Conservation (phyloP, 768 basidiomycete species). For the Rickenella mellea region DNA sequence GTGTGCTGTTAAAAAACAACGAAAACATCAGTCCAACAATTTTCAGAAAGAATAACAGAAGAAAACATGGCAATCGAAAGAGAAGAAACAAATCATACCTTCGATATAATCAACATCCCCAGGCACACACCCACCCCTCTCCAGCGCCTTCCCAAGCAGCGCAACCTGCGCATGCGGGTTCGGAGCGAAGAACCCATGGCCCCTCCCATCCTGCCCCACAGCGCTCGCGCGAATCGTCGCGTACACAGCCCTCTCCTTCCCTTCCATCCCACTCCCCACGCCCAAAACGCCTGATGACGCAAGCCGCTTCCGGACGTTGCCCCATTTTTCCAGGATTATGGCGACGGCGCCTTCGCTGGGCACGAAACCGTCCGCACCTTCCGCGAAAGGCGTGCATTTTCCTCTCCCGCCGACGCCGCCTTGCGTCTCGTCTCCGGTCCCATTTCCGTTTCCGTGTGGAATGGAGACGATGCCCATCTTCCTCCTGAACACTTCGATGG, state of each 20-base stretch:
- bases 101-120: background rate
- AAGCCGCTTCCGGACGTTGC: background rate
- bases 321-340: background rate
- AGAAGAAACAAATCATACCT: background rate
- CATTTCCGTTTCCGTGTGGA: no score
- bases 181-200: conserved; percentile 2
- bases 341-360: conserved; percentile 3
- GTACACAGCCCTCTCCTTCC: no score
- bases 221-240: background rate
- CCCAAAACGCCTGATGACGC: no score
- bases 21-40: no score
- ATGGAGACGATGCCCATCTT: background rate
- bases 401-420: no score
- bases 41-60: background rate
- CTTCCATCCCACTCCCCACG: no score
- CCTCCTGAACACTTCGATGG: background rate
- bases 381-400: background rate
- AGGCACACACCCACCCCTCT: background rate
- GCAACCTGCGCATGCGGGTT: conserved; percentile 2
- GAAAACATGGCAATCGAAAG: background rate
- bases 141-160: background rate
- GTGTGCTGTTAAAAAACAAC: no score
- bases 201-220: conserved; percentile 1
- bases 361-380: conserved; percentile 1
- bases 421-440: no score